These are phyloP conservation scores for Paramecium sexaurelia DNA, from an alignment of 73 alveolate genomes.

Conservation along the genomic window DNA sequence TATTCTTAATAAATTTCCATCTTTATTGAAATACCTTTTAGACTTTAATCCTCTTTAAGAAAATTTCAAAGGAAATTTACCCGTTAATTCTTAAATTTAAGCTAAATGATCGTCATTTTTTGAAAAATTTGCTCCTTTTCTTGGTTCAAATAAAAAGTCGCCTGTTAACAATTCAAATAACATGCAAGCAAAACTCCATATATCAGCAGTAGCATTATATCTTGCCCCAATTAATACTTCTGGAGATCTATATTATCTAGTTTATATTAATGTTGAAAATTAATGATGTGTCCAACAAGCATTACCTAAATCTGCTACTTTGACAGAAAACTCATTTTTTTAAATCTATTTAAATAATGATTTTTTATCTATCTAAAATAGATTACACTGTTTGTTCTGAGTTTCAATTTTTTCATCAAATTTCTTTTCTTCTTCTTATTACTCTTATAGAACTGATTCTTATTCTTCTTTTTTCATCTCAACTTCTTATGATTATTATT, in stretches of 20 bases:
- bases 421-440: not conserved
- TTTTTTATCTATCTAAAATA: not conserved
- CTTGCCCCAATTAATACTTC: conserved; percentile 96
- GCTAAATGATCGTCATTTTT: conserved; percentile 97
- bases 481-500: not conserved
- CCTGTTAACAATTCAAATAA: conserved; percentile 98
- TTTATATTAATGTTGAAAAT: conserved; percentile 88
- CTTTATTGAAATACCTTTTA: conserved; percentile 84
- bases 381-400: not conserved
- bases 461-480: no score
- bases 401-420: not conserved
- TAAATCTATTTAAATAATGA: not conserved
- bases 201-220: conserved; percentile 95
- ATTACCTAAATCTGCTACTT: conserved; percentile 94
- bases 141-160: conserved; percentile 97
- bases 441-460: no score
- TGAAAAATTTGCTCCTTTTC: conserved; percentile 86
- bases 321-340: conserved; percentile 69
- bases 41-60: conserved; percentile 83
- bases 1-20: conserved; percentile 84
- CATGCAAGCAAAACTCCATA: conserved; percentile 97
- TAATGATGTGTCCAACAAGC: conserved; percentile 95
- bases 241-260: conserved; percentile 98
- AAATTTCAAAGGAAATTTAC: conserved; percentile 91
- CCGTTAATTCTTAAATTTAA: conserved; percentile 91